Conservation (phyloP, 169 alveolate species). For the Plasmodium relictum region DNA sequence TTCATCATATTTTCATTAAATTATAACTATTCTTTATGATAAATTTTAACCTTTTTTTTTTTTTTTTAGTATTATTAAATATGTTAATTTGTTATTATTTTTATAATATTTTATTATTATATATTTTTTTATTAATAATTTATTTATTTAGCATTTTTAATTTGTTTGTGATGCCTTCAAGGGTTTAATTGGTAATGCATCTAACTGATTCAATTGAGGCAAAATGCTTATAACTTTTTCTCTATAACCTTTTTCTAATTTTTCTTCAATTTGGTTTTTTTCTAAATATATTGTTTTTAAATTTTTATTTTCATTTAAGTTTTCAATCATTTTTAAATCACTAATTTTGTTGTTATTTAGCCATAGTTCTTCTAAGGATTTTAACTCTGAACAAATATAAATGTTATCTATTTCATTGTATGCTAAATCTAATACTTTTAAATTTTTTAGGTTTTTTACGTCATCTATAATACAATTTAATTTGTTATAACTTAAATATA, state of each 20-base stretch:
- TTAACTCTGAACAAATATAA: constrained; percentile 76
- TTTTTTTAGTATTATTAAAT: no score
- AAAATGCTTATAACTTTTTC: constrained; percentile 80
- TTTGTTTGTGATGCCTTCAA: background rate
- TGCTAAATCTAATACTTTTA: constrained; percentile 86
- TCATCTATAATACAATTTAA: constrained; percentile 56
- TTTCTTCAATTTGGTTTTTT: constrained; percentile 86
- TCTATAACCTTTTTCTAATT: constrained; percentile 88
- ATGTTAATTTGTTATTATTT: no score
- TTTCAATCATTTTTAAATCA: constrained; percentile 79
- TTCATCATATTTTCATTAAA: no score
- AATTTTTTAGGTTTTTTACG: constrained; percentile 19
- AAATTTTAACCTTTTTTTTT: no score
- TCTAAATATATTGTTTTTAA: constrained; percentile 87
- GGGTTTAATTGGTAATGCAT: constrained; percentile 22
- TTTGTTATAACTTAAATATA: constrained; percentile 87
- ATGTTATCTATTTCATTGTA: constrained; percentile 82
- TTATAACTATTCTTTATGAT: no score
- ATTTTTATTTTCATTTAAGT: constrained; percentile 68
- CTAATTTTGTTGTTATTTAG: constrained; percentile 84
- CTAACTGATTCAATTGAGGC: constrained; percentile 79
- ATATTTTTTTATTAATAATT: no score
- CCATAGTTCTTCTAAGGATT: constrained; percentile 87
- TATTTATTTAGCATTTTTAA: no score
- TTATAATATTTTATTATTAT: no score